Evolutionary conservation across 2,329 filamentous ascomycete genomes (phyloP), one percentile per base, ranked within the genome.

Genomic region (Diaporthe citriasiana): DNA sequence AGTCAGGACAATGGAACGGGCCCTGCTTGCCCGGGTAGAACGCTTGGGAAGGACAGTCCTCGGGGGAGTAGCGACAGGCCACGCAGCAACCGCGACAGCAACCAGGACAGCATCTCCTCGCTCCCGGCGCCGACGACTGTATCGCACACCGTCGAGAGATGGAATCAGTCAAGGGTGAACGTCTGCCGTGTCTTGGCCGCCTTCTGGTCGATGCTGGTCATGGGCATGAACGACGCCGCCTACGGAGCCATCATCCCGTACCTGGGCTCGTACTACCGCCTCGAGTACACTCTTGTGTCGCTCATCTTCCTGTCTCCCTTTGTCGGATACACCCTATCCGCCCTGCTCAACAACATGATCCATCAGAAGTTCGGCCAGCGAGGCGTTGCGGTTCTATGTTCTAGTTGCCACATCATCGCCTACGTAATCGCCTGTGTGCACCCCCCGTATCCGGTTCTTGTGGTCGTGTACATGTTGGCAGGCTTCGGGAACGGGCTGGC

Each of bases 401-500:
- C 92, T 0, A 76, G 82, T 0, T 90, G 88, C 77, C 93, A 94
- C 79, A 76, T 94, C 0, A 69, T 90, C n/a, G 87, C 92, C 8
- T 94, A 93, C 78, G 82, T 91, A 53, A 85, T 93, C 70, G 88
- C 92, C 50, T 86, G 88, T 0, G 79, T 89, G 6, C 93, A 94
- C 79, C 93, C 93, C 1, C 91, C 92, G 0, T 94, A 92, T 77
- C 90, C 91, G 0, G 90, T 90, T 0, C 83, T 94, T 0, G 89
- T 93, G 1, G 79, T 94, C 15, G 87, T 90, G 13, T 93, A 92
- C 79, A 88, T 90, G 75, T 80, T 94, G 2, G 90, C 91, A 0
- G 93, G 93, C 0, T 91, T 94, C 71, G 93, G 92, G 0, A 94
- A 93, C 78, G 93, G 93, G 0, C 82, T 94, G 0, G 85, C 87